Percentiles rank a stretch among this genome's conserved stretches.
phyloP scores from a whole-genome alignment of 768 basidiomycete genomes.

The Pisolithus orientalis region DNA sequence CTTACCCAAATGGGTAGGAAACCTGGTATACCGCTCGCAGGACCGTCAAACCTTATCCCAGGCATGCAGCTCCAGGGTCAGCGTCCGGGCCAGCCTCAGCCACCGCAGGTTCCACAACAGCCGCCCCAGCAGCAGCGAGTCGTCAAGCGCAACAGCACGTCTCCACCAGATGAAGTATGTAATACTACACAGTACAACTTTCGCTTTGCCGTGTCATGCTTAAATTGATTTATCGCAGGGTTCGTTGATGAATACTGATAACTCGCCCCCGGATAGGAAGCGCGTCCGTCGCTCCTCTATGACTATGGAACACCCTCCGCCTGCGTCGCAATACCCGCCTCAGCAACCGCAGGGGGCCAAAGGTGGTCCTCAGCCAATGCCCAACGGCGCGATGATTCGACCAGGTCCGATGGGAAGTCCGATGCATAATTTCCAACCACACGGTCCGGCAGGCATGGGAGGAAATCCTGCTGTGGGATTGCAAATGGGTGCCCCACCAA shows the following conservation, averaged over 20 bases:
- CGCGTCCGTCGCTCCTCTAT: slow-evolving; percentile 45
- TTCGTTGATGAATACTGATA: slow-evolving; percentile 40
- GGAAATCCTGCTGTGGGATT: slow-evolving; percentile 28
- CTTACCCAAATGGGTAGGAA: slow-evolving; percentile 15
- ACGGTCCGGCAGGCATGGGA: slow-evolving; percentile 24
- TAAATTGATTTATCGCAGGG: slow-evolving; percentile 33
- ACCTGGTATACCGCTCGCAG: slow-evolving; percentile 24
- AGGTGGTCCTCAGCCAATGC: slow-evolving; percentile 29
- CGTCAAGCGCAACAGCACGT: slow-evolving; percentile 53
- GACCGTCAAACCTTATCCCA: slow-evolving; percentile 20
- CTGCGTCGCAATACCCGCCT: slow-evolving; percentile 29
- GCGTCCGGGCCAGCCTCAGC: slow-evolving; percentile 29
- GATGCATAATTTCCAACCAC: slow-evolving; percentile 28
- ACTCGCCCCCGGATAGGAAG: slow-evolving; percentile 54
- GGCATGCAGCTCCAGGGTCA: slow-evolving; percentile 38
- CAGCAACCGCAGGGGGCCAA: slow-evolving; percentile 26
- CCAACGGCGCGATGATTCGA: slow-evolving; percentile 37
- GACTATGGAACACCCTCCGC: slow-evolving; percentile 36
- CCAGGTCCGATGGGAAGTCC: slow-evolving; percentile 26
- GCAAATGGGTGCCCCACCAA: slow-evolving; percentile 28
- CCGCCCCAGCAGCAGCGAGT: slow-evolving; percentile 22
- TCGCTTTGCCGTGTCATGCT: neutral
- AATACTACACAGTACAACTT: neutral
- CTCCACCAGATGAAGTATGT: slow-evolving; percentile 55
- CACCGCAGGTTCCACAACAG: slow-evolving; percentile 16